Conservation (phyloP, 805 yeast species). For the Wickerhamiella vanderwaltii region DNA sequence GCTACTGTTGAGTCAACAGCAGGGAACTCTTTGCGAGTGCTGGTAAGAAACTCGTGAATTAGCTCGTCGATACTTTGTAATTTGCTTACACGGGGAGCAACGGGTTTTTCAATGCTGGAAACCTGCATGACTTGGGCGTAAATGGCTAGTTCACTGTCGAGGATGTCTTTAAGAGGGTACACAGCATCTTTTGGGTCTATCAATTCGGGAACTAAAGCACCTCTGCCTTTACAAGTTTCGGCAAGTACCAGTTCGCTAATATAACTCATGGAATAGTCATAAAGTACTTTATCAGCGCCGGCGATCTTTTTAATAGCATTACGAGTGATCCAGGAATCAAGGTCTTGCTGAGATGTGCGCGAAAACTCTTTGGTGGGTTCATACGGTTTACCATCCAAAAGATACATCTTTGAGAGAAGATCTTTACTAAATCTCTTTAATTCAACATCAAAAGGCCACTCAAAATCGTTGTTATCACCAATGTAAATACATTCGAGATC, state of each 20-base stretch:
- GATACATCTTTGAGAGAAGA: conserved; percentile 12
- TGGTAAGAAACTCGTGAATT: conserved; percentile 55
- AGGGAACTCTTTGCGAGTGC: conserved; percentile 67
- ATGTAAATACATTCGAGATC: conserved; percentile 41
- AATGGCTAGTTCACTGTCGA: conserved; percentile 52
- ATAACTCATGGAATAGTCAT: conserved; percentile 72
- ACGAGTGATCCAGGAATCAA: conserved; percentile 36
- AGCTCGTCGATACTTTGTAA: conserved; percentile 75
- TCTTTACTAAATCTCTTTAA: conserved; percentile 25
- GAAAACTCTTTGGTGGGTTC: conserved; percentile 29
- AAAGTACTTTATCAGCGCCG: conserved; percentile 36
- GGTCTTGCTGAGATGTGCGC: conserved; percentile 55
- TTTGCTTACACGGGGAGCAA: conserved; percentile 38
- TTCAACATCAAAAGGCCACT: conserved; percentile 23
- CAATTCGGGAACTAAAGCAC: conserved; percentile 44
- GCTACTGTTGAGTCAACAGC: conserved; percentile 88
- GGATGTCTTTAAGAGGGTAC: conserved; percentile 65
- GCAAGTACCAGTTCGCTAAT: conserved; percentile 72
- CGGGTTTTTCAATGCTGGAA: conserved; percentile 24
- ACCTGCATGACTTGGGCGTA: conserved; percentile 38
- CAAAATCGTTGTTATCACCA: conserved; percentile 22
- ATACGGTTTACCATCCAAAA: conserved; percentile 9
- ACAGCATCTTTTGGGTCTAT: conserved; percentile 15
- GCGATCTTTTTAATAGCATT: conserved; percentile 41
- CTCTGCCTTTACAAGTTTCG: conserved; percentile 77